Percentiles rank a stretch among this genome's conserved stretches.
Evolutionary conservation across 495 filamentous ascomycete genomes (phyloP).

Genomic region (Neurospora sp.): DNA sequence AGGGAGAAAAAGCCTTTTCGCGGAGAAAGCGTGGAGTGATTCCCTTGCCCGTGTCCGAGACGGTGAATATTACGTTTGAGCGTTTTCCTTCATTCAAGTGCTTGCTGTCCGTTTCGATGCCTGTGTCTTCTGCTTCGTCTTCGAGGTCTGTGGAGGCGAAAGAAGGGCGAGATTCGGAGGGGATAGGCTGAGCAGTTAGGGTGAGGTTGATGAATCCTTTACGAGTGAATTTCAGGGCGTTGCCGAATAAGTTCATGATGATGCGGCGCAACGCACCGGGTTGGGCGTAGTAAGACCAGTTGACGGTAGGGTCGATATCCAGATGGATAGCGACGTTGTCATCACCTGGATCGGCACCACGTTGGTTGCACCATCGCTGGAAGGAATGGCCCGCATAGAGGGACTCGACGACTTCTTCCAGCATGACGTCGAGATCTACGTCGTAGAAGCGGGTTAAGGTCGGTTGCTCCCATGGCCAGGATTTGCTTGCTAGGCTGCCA

Average conservation of each 20-base stretch:
- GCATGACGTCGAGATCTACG: slow-evolving; percentile 35
- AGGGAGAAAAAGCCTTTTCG: slow-evolving; percentile 56
- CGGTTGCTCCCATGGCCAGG: background rate
- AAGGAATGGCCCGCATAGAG: background rate
- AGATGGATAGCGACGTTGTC: slow-evolving; percentile 45
- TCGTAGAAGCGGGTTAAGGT: background rate
- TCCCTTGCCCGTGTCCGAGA: slow-evolving; percentile 58
- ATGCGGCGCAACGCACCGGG: slow-evolving; percentile 64
- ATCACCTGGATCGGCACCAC: slow-evolving; percentile 10
- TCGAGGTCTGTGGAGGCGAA: background rate
- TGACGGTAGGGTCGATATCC: slow-evolving; percentile 46
- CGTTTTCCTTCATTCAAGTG: slow-evolving; percentile 4
- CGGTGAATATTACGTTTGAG: slow-evolving; percentile 30
- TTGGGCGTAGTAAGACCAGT: slow-evolving; percentile 57
- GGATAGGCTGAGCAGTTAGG: slow-evolving; percentile 30
- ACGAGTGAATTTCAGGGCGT: slow-evolving; percentile 71
- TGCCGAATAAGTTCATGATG: slow-evolving; percentile 75
- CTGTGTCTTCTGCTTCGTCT: background rate
- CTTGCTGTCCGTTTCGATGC: slow-evolving; percentile 18
- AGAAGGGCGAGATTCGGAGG: background rate
- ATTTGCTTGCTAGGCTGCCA: background rate
- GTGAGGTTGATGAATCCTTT: slow-evolving; percentile 54
- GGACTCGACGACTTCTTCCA: slow-evolving; percentile 48
- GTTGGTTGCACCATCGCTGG: slow-evolving; percentile 1
- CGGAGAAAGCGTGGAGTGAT: slow-evolving; percentile 61